These are phyloP conservation scores for Pluteus cervinus DNA, from an alignment of 768 basidiomycete species.

Conservation along the genomic window DNA sequence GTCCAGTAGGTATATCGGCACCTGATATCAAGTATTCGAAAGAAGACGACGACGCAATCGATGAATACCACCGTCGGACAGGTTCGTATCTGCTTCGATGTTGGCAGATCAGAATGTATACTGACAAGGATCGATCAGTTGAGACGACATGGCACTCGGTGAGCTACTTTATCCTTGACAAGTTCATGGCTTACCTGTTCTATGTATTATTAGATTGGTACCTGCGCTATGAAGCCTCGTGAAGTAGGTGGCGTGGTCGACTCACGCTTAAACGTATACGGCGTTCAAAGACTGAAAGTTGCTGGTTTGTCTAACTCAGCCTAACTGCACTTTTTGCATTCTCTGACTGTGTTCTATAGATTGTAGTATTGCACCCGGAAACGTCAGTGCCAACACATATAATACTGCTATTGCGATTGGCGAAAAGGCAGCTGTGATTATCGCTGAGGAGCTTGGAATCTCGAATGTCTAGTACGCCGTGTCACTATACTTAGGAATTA, in stretches of 20 bases:
- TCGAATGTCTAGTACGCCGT: slow-evolving; percentile 9
- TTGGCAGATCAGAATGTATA: neutral
- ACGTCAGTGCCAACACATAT: slow-evolving; percentile 37
- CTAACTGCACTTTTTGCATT: neutral
- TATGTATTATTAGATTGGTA: slow-evolving; percentile 41
- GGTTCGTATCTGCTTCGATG: slow-evolving; percentile 15
- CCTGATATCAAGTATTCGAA: slow-evolving; percentile 34
- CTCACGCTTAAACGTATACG: slow-evolving; percentile 56
- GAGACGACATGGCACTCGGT: slow-evolving; percentile 43
- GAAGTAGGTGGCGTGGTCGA: slow-evolving; percentile 59
- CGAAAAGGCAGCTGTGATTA: slow-evolving; percentile 57
- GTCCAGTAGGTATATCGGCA: slow-evolving; percentile 25
- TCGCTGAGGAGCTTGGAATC: slow-evolving; percentile 46
- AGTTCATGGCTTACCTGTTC: neutral
- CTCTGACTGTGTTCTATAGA: slow-evolving; percentile 15
- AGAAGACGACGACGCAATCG: slow-evolving; percentile 37
- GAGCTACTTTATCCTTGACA: slow-evolving; percentile 4
- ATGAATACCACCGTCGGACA: slow-evolving; percentile 26
- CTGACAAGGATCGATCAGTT: too few relatives aligned
- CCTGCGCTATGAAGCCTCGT: slow-evolving; percentile 62
- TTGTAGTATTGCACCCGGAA: slow-evolving; percentile 32
- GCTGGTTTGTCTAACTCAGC: slow-evolving; percentile 34
- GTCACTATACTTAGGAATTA: too few relatives aligned
- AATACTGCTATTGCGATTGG: slow-evolving; percentile 42
- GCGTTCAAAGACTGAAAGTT: slow-evolving; percentile 50